Conservation (phyloP, 2,329 filamentous ascomycete genomes). For the Elsinoe batatas region DNA sequence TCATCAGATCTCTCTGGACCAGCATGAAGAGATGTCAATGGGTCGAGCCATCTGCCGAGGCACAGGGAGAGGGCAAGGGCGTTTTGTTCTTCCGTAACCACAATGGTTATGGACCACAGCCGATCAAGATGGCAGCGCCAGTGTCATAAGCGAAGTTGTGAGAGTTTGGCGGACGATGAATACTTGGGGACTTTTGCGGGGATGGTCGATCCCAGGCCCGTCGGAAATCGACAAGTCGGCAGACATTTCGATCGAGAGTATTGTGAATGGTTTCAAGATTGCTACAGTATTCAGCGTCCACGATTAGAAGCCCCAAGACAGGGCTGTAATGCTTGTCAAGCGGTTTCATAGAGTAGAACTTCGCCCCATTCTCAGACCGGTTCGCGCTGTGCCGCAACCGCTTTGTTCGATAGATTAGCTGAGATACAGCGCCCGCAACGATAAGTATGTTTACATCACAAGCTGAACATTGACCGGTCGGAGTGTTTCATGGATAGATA, state of each 20-base stretch:
- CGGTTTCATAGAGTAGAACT: slow-evolving; percentile 5
- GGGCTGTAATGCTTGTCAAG: slow-evolving; percentile 4
- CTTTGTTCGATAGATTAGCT: neutral
- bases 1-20: slow-evolving; percentile 73
- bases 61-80: slow-evolving; percentile 68
- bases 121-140: slow-evolving; percentile 27
- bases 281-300: neutral
- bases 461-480: too few species aligned
- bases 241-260: neutral
- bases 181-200: neutral
- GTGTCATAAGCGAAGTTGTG: slow-evolving; percentile 5
- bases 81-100: slow-evolving; percentile 93
- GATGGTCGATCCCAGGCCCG: neutral
- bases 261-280: neutral
- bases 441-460: neutral
- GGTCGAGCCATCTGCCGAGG: slow-evolving; percentile 84
- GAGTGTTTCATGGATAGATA: too few species aligned
- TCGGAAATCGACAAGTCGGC: neutral
- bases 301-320: neutral
- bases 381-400: neutral
- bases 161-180: slow-evolving; percentile 4
- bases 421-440: neutral
- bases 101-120: slow-evolving; percentile 67
- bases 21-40: slow-evolving; percentile 85
- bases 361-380: neutral